Evolutionary conservation across 2,329 filamentous ascomycete species (phyloP).

Genomic region (Hypoxylon sp.): DNA sequence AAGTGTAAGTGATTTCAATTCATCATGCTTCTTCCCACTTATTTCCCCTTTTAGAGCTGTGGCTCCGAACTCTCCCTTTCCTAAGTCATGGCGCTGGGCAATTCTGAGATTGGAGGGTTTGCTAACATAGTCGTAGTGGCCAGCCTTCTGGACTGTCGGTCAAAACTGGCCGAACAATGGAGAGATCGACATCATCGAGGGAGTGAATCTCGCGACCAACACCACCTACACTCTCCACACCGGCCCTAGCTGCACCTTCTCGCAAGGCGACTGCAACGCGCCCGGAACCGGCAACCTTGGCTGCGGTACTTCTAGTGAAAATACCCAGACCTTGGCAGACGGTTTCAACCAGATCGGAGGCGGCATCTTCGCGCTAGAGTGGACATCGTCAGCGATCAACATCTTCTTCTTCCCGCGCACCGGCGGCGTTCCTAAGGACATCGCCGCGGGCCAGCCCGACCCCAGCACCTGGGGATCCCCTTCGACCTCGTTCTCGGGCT

Average conservation of each 20-base stretch:
- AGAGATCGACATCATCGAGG: slow-evolving; percentile 87
- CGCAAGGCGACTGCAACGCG: slow-evolving; percentile 70
- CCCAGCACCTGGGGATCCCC: slow-evolving; percentile 79
- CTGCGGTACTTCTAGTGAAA: slow-evolving; percentile 69
- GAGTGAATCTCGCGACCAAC: slow-evolving; percentile 74
- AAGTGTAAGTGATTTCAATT: slow-evolving; percentile 53
- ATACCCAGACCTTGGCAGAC: slow-evolving; percentile 72
- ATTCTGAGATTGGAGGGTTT: not conserved
- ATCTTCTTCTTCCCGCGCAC: slow-evolving; percentile 85
- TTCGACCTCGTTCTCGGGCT: slow-evolving; percentile 75
- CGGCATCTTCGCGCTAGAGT: slow-evolving; percentile 82
- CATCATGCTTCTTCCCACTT: not conserved
- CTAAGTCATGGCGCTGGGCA: not conserved
- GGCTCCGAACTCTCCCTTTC: not conserved
- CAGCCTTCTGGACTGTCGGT: slow-evolving; percentile 79
- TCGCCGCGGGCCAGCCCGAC: slow-evolving; percentile 71
- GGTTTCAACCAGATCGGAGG: slow-evolving; percentile 80
- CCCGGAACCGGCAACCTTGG: slow-evolving; percentile 66
- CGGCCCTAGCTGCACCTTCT: slow-evolving; percentile 68
- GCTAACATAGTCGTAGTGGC: slow-evolving; percentile 67
- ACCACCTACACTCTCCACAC: slow-evolving; percentile 80
- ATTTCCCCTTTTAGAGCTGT: not conserved
- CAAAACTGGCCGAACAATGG: slow-evolving; percentile 78
- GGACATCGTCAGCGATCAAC: slow-evolving; percentile 79
- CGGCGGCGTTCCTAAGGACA: slow-evolving; percentile 73